Conservation (phyloP, 2,329 filamentous ascomycete species). For the Niveomyces coronatus region DNA sequence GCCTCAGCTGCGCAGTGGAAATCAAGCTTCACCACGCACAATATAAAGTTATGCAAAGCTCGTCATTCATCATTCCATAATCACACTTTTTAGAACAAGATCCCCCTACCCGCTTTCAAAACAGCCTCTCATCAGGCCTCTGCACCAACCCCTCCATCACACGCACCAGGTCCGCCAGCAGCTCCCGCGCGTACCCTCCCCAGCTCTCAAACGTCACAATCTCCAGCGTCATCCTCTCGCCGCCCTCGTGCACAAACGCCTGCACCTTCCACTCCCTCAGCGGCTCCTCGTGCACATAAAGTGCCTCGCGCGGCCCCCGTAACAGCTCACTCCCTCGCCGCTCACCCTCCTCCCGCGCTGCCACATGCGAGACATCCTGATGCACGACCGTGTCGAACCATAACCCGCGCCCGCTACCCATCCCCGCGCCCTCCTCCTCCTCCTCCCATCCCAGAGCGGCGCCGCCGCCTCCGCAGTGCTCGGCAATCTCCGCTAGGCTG, state of each 20-base stretch:
- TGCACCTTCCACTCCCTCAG: constrained; percentile 50
- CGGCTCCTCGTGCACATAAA: constrained; percentile 48
- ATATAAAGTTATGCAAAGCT: too few relatives aligned
- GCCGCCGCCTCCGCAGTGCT: constrained; percentile 36
- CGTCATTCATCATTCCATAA: too few relatives aligned
- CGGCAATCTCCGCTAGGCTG: constrained; percentile 43
- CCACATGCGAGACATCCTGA: constrained; percentile 52
- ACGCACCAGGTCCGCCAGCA: constrained; percentile 39
- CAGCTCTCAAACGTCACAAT: constrained; percentile 50
- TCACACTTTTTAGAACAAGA: too few relatives aligned
- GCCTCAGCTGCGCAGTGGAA: too few relatives aligned
- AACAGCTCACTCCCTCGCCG: not conserved
- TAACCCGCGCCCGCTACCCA: constrained; percentile 12
- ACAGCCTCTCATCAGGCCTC: constrained; percentile 18
- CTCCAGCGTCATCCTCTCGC: constrained; percentile 43
- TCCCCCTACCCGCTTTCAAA: too few relatives aligned
- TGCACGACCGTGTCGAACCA: constrained; percentile 49
- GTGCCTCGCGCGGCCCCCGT: constrained; percentile 31
- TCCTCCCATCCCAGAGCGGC: constrained; percentile 28
- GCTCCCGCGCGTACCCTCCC: constrained; percentile 36
- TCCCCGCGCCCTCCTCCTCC: constrained; percentile 12
- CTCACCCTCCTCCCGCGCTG: constrained; percentile 35
- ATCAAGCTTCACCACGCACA: too few relatives aligned
- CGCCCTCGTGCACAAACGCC: constrained; percentile 38
- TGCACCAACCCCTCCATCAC: constrained; percentile 30